Base-by-base conservation (phyloP, 2,329 filamentous ascomycete species). In the Cryphonectria japonica region DNA sequence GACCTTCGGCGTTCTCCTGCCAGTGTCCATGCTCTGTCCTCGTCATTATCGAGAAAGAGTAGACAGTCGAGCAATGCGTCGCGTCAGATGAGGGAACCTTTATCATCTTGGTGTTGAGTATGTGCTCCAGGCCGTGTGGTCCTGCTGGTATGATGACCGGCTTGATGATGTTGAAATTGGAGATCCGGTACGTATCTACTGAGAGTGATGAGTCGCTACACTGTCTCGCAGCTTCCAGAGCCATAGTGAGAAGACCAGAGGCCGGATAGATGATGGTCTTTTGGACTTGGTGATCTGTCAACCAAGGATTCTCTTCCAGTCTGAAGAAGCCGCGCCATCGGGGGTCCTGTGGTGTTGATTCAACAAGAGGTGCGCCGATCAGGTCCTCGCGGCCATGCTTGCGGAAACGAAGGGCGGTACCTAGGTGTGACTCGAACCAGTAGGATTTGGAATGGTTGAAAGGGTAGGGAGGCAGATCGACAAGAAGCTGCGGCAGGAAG, bases 371-470 rank as follows among this genome's bases (percentile, higher is more conserved):
- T 1, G 82, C 79, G 0, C 87, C 87, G 37, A 88, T 83, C 1
- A 89, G 79, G 71, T 89, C 86, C 60, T 85, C 83, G 14, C 86
- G 80, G 1, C 82, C 81, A 67, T 82, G 82, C 37, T 81, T 78
- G 19, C 85, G 80, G 70, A 84, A 82, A 2, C 85, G 82, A 63
- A 82, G 82, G 14, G 82, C 79, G 19, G 77, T 75, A 29, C 83
- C 84, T 2, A 85, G 75, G 57, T 85, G 82, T 1, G 84, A 84
- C 71, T 89, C 86, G 71, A 86, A 82, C 86, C 87, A 88, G 75
- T 87, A 87, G 0, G 76, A 78, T 37, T 82, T 85, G 37, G 79
- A 77, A 71, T 88, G 86, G 41, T 88, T 86, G 86, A 87, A 89
- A 2, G 84, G 82, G 71, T 88, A 88, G 0, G 82, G 79, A 1